Percentiles rank a stretch among this genome's conserved stretches.
phyloP scores from a whole-genome alignment of 352 stramenopile genomes.

The Pythium biforme region DNA sequence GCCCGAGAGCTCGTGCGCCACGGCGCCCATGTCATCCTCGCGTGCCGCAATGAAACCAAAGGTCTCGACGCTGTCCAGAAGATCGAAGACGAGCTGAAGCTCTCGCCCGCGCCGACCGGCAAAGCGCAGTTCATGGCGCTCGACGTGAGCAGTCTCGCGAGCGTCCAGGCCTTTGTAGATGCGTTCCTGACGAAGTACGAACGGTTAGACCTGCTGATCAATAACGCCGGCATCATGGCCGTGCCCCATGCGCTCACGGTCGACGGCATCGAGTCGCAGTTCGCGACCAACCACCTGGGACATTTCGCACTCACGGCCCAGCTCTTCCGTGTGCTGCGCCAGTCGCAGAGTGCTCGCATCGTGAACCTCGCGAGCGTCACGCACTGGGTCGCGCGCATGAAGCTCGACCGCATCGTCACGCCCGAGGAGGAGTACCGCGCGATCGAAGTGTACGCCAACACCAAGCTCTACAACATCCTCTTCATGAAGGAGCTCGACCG shows the following conservation, averaged over 20 bases:
- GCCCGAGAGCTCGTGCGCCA: constrained; percentile 54
- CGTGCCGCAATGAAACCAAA: constrained; percentile 45
- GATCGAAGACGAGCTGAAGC: constrained; percentile 29
- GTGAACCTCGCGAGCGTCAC: constrained; percentile 37
- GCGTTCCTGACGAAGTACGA: constrained; percentile 22
- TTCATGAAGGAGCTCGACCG: constrained; percentile 48
- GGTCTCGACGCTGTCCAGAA: constrained; percentile 34
- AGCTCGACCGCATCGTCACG: constrained; percentile 38
- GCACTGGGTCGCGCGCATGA: constrained; percentile 6
- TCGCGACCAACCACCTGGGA: constrained; percentile 26
- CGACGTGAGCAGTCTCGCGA: constrained; percentile 23
- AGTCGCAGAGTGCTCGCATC: constrained; percentile 28
- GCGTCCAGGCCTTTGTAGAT: constrained; percentile 26
- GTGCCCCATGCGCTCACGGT: constrained; percentile 2
- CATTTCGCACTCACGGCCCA: constrained; percentile 28
- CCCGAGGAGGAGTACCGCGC: constrained; percentile 30
- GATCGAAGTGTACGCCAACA: constrained; percentile 26
- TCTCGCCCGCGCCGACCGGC: constrained; percentile 18
- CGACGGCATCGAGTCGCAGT: constrained; percentile 20
- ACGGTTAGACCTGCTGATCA: constrained; percentile 34
- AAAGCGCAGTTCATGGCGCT: constrained; percentile 23
- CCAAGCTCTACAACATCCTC: constrained; percentile 51
- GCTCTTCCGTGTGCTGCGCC: constrained; percentile 29
- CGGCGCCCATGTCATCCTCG: constrained; percentile 56
- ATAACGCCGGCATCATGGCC: constrained; percentile 28